phyloP scores from a whole-genome alignment of 148 eudicot species.

The Euryodendron excelsum region DNA sequence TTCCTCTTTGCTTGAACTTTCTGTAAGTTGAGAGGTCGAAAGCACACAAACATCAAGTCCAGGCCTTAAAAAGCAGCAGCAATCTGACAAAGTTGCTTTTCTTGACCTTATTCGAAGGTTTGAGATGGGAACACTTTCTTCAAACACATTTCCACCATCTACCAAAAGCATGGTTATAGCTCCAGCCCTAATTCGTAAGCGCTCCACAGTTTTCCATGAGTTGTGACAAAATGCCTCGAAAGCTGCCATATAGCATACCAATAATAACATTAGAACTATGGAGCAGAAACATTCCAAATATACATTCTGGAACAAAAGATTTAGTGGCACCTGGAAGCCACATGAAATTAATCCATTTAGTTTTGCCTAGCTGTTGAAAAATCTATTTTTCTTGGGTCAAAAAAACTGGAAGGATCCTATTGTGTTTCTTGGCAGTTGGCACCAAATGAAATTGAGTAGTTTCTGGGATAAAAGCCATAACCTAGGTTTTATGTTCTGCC shows the following conservation, averaged over 20 bases:
- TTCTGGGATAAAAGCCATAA: not conserved
- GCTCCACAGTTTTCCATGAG: constrained; percentile 70
- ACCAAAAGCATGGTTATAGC: constrained; percentile 40
- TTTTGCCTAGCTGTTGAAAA: not conserved
- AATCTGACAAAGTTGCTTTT: constrained; percentile 63
- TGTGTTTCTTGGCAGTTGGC: not conserved
- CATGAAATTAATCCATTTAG: not conserved
- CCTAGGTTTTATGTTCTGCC: not conserved
- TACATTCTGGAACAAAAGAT: not conserved
- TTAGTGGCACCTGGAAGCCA: not conserved
- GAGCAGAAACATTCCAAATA: not conserved
- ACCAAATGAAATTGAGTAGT: not conserved
- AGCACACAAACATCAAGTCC: constrained; percentile 78
- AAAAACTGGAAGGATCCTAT: not conserved
- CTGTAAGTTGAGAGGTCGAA: constrained; percentile 30
- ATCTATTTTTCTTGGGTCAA: not conserved
- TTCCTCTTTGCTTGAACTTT: constrained; percentile 42
- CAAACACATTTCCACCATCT: constrained; percentile 47
- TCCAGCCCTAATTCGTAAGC: constrained; percentile 58
- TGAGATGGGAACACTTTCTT: constrained; percentile 53
- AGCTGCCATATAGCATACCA: constrained; percentile 43
- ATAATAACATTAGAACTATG: not conserved
- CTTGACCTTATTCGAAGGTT: constrained; percentile 76
- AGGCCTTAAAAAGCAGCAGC: constrained; percentile 75
- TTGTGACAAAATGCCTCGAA: constrained; percentile 65